A percentile compares a stretch with the other conserved stretches of the same genome.
These are phyloP conservation scores for Strobilomyces echinocephalus DNA, from an alignment of 768 basidiomycete species.

Conservation along the genomic window DNA sequence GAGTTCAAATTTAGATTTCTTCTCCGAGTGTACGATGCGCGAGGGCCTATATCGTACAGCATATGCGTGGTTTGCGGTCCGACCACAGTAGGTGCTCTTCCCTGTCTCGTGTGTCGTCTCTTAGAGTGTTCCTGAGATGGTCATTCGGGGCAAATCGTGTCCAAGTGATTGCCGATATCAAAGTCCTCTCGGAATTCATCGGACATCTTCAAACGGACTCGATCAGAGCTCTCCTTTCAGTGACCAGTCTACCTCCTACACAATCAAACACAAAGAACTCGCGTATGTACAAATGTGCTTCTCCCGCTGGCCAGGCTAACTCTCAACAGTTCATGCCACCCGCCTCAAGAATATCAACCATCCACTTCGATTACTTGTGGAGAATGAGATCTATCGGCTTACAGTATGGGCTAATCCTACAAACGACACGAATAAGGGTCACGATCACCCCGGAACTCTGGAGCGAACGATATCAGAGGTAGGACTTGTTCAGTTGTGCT, in stretches of 20 bases:
- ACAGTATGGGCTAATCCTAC: constrained; percentile 88
- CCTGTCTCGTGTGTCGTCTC: neutral
- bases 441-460: constrained; percentile 50
- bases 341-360: constrained; percentile 64
- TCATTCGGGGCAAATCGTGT: constrained; percentile 92
- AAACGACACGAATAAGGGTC: constrained; percentile 67
- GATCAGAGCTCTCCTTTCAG: constrained; percentile 50
- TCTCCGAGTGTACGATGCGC: constrained; percentile 72
- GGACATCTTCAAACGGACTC: constrained; percentile 71
- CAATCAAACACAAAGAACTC: constrained; percentile 41
- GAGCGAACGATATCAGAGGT: constrained; percentile 66
- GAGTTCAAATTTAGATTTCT: constrained; percentile 79
- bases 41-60: constrained; percentile 74
- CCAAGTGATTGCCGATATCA: constrained; percentile 85
- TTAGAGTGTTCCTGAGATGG: constrained; percentile 57
- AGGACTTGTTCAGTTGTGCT: constrained; percentile 12
- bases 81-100: constrained; percentile 72
- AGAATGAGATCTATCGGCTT: constrained; percentile 85
- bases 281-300: constrained; percentile 31
- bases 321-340: constrained; percentile 46
- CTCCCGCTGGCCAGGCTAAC: constrained; percentile 4
- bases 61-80: constrained; percentile 88
- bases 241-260: constrained; percentile 58
- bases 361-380: constrained; percentile 78
- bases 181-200: constrained; percentile 79